phyloP scores from a whole-genome alignment of 768 basidiomycete species.

The Trametes maxima region DNA sequence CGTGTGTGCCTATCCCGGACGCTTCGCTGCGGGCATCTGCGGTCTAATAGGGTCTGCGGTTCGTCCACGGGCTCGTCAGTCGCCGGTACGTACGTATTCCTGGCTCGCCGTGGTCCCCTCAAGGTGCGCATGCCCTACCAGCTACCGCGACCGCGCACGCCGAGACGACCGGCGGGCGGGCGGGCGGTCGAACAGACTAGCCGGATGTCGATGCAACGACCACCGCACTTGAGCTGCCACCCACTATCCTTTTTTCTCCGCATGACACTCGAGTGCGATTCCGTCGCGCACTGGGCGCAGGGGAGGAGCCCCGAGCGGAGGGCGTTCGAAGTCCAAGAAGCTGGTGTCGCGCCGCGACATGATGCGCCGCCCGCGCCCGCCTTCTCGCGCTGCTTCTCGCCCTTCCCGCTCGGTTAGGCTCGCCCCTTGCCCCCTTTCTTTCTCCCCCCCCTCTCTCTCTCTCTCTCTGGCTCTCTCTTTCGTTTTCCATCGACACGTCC shows the following conservation, averaged over 20 bases:
- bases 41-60: no score
- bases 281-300: neutral
- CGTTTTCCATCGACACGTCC: no score
- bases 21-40: no score
- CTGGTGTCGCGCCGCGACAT: neutral
- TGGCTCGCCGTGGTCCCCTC: no score
- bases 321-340: constrained; percentile 1
- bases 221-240: no score
- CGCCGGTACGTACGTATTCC: no score
- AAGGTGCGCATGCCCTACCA: no score
- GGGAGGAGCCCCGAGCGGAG: neutral
- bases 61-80: no score
- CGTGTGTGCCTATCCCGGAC: no score
- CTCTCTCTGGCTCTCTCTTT: no score
- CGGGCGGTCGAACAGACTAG: neutral
- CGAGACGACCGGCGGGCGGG: neutral
- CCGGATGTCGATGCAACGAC: neutral
- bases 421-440: neutral
- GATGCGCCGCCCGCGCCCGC: constrained; percentile 1
- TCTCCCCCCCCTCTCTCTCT: neutral
- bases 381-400: neutral
- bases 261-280: neutral
- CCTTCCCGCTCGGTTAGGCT: neutral
- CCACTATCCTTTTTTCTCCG: no score
- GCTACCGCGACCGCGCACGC: no score